These are phyloP conservation scores for Didymella lethalis DNA, from an alignment of 2,329 filamentous ascomycete species.

Conservation along the genomic window DNA sequence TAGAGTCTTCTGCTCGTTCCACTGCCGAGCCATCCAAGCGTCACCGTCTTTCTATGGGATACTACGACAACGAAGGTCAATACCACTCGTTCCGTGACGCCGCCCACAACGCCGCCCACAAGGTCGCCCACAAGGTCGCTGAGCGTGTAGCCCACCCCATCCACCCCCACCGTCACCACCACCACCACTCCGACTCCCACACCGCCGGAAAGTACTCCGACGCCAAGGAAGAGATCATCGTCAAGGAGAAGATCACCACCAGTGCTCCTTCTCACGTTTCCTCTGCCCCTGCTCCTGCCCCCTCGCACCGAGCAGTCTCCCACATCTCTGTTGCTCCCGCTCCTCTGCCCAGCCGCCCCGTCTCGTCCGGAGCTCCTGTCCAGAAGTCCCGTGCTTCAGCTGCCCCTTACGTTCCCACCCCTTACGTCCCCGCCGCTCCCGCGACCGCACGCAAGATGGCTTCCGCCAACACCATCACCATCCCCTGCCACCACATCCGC, in stretches of 20 bases:
- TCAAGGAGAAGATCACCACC: slow-evolving; percentile 55
- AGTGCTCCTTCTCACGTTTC: slow-evolving; percentile 34
- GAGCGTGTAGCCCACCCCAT: slow-evolving; percentile 71
- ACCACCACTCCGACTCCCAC: slow-evolving; percentile 49
- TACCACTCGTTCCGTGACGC: slow-evolving; percentile 79
- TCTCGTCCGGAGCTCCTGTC: slow-evolving; percentile 50
- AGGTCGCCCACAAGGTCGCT: slow-evolving; percentile 60
- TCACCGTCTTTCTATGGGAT: slow-evolving; percentile 73
- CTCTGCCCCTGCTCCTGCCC: slow-evolving; percentile 23
- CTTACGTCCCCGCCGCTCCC: slow-evolving; percentile 30
- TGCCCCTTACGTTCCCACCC: slow-evolving; percentile 74
- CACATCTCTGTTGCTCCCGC: slow-evolving; percentile 35
- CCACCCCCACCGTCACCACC: slow-evolving; percentile 62
- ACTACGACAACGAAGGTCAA: slow-evolving; percentile 80
- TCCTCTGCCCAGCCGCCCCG: slow-evolving; percentile 41
- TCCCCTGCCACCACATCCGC: slow-evolving; percentile 99
- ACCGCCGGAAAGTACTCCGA: slow-evolving; percentile 45
- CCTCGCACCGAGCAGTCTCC: slow-evolving; percentile 13
- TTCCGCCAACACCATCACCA: slow-evolving; percentile 90
- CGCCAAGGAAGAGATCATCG: slow-evolving; percentile 56
- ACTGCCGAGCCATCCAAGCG: slow-evolving; percentile 61
- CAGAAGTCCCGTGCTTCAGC: slow-evolving; percentile 40
- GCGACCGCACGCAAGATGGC: slow-evolving; percentile 49
- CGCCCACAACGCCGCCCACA: slow-evolving; percentile 72
- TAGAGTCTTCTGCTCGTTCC: slow-evolving; percentile 58